Evolutionary conservation across 23 red algal species (phyloP).

Genomic region (Gracilaria vermiculophylla): DNA sequence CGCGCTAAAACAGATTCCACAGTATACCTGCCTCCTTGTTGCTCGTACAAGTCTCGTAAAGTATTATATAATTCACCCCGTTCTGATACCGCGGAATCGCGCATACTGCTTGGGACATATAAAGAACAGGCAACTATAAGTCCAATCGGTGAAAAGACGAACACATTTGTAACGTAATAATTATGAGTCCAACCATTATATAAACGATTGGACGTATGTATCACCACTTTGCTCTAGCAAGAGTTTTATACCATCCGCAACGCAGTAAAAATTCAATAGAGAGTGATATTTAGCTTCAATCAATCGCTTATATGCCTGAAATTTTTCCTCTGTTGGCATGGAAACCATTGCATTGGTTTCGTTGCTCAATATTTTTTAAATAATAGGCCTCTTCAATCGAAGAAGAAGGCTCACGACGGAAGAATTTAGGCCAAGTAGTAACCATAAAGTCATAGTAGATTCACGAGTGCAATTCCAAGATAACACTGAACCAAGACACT

Average conservation of each 20-base stretch:
- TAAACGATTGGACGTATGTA: neutral
- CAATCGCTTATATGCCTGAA: neutral
- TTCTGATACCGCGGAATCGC: neutral
- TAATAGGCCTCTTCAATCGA: conserved; percentile 1
- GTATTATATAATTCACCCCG: neutral
- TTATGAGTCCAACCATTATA: neutral
- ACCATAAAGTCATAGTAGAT: conserved; percentile 7
- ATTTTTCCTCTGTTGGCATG: neutral
- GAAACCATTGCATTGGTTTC: neutral
- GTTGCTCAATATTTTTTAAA: neutral
- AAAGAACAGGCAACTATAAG: neutral
- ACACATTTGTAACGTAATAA: neutral
- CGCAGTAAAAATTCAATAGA: neutral
- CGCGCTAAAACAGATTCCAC: neutral
- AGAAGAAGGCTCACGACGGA: conserved; percentile 25
- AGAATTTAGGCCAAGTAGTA: neutral
- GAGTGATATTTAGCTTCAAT: neutral
- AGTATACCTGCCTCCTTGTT: neutral
- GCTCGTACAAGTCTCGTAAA: neutral
- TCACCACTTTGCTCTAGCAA: neutral
- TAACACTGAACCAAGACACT: neutral
- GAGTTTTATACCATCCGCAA: neutral
- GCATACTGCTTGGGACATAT: neutral
- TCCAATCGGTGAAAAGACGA: neutral
- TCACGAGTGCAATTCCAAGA: neutral